Conservation (phyloP, 805 yeast genomes). For the Hanseniaspora clermontiae region DNA sequence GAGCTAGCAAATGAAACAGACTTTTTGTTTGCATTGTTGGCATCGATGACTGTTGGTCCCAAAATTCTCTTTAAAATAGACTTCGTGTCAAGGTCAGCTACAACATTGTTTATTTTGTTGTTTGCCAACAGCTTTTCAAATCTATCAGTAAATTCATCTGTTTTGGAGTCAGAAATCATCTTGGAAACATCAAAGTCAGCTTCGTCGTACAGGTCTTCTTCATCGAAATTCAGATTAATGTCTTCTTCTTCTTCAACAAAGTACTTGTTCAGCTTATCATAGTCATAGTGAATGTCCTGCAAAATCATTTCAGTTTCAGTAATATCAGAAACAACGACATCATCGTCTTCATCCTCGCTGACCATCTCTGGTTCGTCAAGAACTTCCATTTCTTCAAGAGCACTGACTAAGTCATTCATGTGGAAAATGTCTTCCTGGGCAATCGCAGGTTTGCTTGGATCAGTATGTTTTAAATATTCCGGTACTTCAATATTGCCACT, state of each 20-base stretch:
- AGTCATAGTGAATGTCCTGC: slow-evolving; percentile 7
- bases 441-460: slow-evolving; percentile 15
- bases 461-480: slow-evolving; percentile 10
- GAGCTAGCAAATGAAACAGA: slow-evolving; percentile 25
- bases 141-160: slow-evolving; percentile 22
- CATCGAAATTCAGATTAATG: slow-evolving; percentile 16
- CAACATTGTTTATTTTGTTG: not conserved
- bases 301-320: slow-evolving; percentile 3
- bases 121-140: slow-evolving; percentile 18
- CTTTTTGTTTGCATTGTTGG: slow-evolving; percentile 17
- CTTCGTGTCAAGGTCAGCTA: not conserved
- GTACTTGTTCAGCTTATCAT: slow-evolving; percentile 10
- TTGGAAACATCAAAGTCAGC: slow-evolving; percentile 1
- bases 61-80: slow-evolving; percentile 8
- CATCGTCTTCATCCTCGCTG: not conserved
- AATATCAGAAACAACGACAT: not conserved
- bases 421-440: slow-evolving; percentile 23
- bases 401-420: slow-evolving; percentile 23
- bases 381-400: slow-evolving; percentile 16
- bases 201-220: slow-evolving; percentile 18
- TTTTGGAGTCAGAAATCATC: slow-evolving; percentile 12
- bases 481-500: slow-evolving; percentile 4
- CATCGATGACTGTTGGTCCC: not conserved
- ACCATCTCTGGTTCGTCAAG: slow-evolving; percentile 19
- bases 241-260: slow-evolving; percentile 12